These are phyloP conservation scores for Exutisphaerella laricina DNA, from an alignment of 2,329 filamentous ascomycete genomes.

Conservation along the genomic window DNA sequence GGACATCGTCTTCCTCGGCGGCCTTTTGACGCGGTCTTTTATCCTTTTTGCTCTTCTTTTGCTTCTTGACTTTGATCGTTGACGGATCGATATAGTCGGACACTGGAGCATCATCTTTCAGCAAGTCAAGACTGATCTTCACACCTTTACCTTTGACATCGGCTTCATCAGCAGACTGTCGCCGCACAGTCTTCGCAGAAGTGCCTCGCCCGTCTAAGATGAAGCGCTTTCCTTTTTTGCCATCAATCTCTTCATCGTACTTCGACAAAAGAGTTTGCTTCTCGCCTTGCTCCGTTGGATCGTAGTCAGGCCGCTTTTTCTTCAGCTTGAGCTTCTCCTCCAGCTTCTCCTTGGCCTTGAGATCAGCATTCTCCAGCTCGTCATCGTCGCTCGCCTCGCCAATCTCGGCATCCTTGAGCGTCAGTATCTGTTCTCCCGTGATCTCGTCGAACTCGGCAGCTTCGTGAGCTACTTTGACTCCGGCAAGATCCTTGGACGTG, in stretches of 20 bases:
- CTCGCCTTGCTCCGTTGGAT: slow-evolving; percentile 68
- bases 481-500: slow-evolving; percentile 77
- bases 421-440: slow-evolving; percentile 79
- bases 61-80: slow-evolving; percentile 88
- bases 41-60: slow-evolving; percentile 73
- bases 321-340: slow-evolving; percentile 76
- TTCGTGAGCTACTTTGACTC: slow-evolving; percentile 88
- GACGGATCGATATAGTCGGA: slow-evolving; percentile 87
- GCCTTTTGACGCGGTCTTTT: slow-evolving; percentile 66
- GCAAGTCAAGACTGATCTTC: slow-evolving; percentile 69
- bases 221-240: slow-evolving; percentile 82
- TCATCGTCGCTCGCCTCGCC: slow-evolving; percentile 76
- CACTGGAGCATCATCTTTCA: slow-evolving; percentile 57
- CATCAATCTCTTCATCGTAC: slow-evolving; percentile 91
- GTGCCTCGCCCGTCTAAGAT: slow-evolving; percentile 75
- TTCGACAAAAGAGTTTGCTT: slow-evolving; percentile 70
- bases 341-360: slow-evolving; percentile 67
- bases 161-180: slow-evolving; percentile 35
- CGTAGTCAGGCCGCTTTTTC: slow-evolving; percentile 84
- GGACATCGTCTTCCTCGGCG: slow-evolving; percentile 53
- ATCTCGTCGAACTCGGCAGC: slow-evolving; percentile 68
- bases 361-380: slow-evolving; percentile 72
- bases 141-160: slow-evolving; percentile 60
- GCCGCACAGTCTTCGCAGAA: slow-evolving; percentile 57
- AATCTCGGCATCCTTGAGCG: slow-evolving; percentile 88